A percentile compares a stretch with the other conserved stretches of the same genome.
phyloP scores from a whole-genome alignment of 2,329 filamentous ascomycete species.

The Aspergillus sp. region DNA sequence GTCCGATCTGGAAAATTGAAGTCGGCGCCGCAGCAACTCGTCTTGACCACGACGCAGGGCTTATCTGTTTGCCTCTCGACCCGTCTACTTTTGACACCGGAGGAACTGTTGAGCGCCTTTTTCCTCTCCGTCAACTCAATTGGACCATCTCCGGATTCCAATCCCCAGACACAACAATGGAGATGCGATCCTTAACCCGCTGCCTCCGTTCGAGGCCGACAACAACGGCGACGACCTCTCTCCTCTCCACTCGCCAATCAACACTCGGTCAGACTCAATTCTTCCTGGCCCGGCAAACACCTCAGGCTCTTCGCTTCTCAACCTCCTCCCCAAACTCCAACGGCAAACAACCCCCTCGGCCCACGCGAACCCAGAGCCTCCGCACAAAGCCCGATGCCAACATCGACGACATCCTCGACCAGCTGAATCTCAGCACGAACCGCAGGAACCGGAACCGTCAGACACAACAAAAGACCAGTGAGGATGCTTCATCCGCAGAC shows the following conservation, averaged over 20 bases:
- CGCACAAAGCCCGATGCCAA: slow-evolving; percentile 12
- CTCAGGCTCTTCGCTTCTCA: slow-evolving; percentile 21
- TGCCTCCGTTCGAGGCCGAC: slow-evolving; percentile 34
- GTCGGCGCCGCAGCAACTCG: not conserved
- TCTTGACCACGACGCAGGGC: not conserved
- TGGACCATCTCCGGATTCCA: not conserved
- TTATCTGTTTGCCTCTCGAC: not conserved
- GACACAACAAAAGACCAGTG: not conserved
- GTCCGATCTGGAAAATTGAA: slow-evolving; percentile 17
- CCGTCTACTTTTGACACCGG: not conserved
- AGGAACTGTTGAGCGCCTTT: not conserved
- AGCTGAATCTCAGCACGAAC: slow-evolving; percentile 27
- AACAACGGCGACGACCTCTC: slow-evolving; percentile 15
- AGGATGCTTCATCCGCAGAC: too few relatives aligned
- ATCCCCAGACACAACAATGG: slow-evolving; percentile 24
- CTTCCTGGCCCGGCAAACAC: slow-evolving; percentile 11
- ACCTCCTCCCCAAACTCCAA: slow-evolving; percentile 16
- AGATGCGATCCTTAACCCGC: slow-evolving; percentile 31
- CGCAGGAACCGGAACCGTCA: not conserved
- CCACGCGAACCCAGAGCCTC: not conserved
- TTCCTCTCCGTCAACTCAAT: not conserved
- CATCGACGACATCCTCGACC: slow-evolving; percentile 35
- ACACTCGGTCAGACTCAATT: slow-evolving; percentile 11
- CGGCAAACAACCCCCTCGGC: slow-evolving; percentile 3
- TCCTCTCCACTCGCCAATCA: slow-evolving; percentile 21